Base-by-base conservation (phyloP, 2,329 filamentous ascomycete genomes). In the Ophiostoma quercus region DNA sequence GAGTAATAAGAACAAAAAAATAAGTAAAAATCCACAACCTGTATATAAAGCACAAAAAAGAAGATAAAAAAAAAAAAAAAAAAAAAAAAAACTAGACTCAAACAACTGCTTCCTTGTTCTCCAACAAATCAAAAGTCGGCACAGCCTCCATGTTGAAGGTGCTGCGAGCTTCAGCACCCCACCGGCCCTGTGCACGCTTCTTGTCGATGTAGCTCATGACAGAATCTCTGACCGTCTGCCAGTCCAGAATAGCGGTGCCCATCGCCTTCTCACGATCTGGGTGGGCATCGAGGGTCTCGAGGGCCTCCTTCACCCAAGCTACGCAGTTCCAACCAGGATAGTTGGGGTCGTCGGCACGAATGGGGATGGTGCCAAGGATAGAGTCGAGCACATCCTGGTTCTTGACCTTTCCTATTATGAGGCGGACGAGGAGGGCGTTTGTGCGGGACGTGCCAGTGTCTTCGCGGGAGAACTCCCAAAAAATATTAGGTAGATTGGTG, bases 311-410 rank as follows among this genome's bases (percentile, higher is more conserved):
- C 5, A 65, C 62, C 62, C 62, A 65, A 1, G 29, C 62, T 4
- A 65, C 32, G 62, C 62, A 65, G 34, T 65, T 65, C 62, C 62
- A 65, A 4, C 34, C 62, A 16, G 62, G 14, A 19, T 65, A 12
- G 32, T 65, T 8, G 19, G 63, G 9, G 6, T 66, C 29, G 14
- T 2, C 19, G 16, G 63, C 63, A 11, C 63, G 63, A 19, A 66
- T 37, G 19, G 63, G 63, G n/a, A 66, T 66, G 1, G 34, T 66
- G 1, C n/a, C 3, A 34, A 66, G 63, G n/a, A 66, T 66, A 6
- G 34, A 34, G 19, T 41, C 29, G 8, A 66, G 63, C 7, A 37
- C 63, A 25, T 1, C 19, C 16, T 3, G 19, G 34, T 41, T n/a
- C 1, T 25, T 39, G 34, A 66, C 41, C 63, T 37, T 66, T 37